Evolutionary conservation across 495 filamentous ascomycete species (phyloP).

Genomic region (Aspergillus indologenus): DNA sequence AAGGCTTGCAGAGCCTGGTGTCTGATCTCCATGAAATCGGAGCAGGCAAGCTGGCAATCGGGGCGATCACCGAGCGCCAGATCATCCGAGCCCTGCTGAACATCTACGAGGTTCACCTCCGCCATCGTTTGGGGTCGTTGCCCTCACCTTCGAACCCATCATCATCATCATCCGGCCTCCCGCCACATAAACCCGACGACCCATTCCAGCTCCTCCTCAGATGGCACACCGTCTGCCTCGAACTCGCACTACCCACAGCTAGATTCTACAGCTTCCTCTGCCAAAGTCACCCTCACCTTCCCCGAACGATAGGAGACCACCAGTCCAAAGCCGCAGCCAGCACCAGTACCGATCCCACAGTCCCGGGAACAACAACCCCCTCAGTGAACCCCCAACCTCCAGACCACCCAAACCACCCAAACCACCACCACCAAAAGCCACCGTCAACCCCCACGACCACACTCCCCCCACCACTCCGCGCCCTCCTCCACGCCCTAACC

Average conservation of each 20-base stretch:
- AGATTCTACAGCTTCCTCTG: conserved; percentile 3
- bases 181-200: not conserved
- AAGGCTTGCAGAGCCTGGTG: conserved; percentile 15
- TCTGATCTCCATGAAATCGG: conserved; percentile 13
- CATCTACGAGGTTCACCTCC: conserved; percentile 8
- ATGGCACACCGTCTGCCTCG: conserved; percentile 20
- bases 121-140: too few relatives aligned
- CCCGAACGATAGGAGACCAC: too few relatives aligned
- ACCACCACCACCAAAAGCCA: too few relatives aligned
- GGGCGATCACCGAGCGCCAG: conserved; percentile 4
- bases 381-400: too few relatives aligned
- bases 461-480: not conserved
- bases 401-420: too few relatives aligned
- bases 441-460: too few relatives aligned
- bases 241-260: conserved; percentile 11
- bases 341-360: too few relatives aligned
- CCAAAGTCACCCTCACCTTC: not conserved
- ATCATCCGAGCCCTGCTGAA: conserved; percentile 18
- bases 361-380: too few relatives aligned
- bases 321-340: too few relatives aligned
- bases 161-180: too few relatives aligned
- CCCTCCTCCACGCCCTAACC: conserved; percentile 11
- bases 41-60: conserved; percentile 2
- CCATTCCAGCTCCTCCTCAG: conserved; percentile 12
- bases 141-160: not conserved